These are phyloP conservation scores for Zychaea mexicana DNA, from an alignment of 371 early-diverging fungal genomes.

Conservation along the genomic window DNA sequence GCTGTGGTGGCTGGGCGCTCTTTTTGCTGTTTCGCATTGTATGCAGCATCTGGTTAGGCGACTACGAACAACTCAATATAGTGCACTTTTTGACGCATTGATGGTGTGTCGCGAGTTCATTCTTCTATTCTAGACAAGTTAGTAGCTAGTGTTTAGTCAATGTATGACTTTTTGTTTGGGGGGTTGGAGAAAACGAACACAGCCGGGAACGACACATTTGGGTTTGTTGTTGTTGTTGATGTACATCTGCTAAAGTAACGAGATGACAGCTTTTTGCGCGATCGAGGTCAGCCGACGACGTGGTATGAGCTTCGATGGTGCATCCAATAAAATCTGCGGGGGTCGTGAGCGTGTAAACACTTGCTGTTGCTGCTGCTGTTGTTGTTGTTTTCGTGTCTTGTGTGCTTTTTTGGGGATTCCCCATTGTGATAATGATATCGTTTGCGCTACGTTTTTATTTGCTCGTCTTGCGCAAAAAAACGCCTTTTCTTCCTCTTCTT, in stretches of 20 bases:
- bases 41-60: not conserved
- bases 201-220: too few relatives aligned
- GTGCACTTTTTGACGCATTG: conserved; percentile 7
- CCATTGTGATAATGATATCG: not conserved
- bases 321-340: conserved; percentile 2
- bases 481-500: conserved; percentile 1
- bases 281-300: not conserved
- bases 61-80: conserved; percentile 7
- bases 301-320: not conserved
- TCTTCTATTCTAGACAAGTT: too few relatives aligned
- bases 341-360: not conserved
- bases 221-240: not conserved
- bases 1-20: conserved; percentile 9
- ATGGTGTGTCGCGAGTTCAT: not conserved
- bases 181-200: too few relatives aligned
- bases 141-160: too few relatives aligned
- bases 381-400: not conserved
- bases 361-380: not conserved
- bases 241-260: not conserved
- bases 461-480: not conserved
- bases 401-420: not conserved
- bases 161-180: too few relatives aligned
- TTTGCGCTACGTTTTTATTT: not conserved
- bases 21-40: conserved; percentile 4
- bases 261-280: not conserved